phyloP scores from a whole-genome alignment of 139 green algal species.

The Coccomyxa sp. region DNA sequence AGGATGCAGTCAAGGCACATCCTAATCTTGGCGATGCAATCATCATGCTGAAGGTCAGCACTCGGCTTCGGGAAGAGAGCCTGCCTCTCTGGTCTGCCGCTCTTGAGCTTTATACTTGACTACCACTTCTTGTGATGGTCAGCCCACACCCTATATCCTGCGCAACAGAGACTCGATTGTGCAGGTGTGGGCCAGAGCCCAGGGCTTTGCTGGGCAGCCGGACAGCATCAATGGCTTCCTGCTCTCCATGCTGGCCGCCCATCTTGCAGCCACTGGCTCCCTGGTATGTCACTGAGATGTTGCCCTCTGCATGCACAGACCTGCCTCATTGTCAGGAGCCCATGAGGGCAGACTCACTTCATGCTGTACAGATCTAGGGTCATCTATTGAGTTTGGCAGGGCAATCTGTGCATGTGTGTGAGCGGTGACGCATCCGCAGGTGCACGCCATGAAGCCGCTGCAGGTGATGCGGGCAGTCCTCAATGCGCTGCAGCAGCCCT shows the following conservation, averaged over 20 bases:
- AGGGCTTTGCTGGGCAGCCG: constrained; percentile 28
- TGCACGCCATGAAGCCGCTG: constrained; percentile 42
- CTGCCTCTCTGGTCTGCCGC: too few relatives aligned
- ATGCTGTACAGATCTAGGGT: background rate
- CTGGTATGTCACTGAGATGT: constrained; percentile 27
- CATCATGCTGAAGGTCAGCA: constrained; percentile 52
- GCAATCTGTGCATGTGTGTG: background rate
- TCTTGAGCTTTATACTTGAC: too few relatives aligned
- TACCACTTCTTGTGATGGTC: background rate
- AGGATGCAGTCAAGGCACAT: constrained; percentile 13
- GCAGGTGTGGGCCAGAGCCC: constrained; percentile 57
- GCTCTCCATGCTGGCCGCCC: constrained; percentile 50
- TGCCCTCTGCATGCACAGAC: background rate
- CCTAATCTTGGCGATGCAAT: constrained; percentile 42
- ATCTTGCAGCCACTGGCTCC: constrained; percentile 36
- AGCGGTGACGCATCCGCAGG: constrained; percentile 13
- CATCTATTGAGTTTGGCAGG: background rate
- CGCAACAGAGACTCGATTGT: constrained; percentile 16
- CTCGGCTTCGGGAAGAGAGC: too few relatives aligned
- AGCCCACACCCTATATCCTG: background rate
- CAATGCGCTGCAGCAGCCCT: constrained; percentile 33
- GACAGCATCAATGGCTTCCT: constrained; percentile 51
- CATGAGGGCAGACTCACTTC: background rate
- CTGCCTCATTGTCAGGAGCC: background rate
- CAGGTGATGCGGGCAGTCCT: constrained; percentile 55